These are phyloP conservation scores for Pestalotiopsis sp. DNA, from an alignment of 2,329 filamentous ascomycete species.

Conservation along the genomic window DNA sequence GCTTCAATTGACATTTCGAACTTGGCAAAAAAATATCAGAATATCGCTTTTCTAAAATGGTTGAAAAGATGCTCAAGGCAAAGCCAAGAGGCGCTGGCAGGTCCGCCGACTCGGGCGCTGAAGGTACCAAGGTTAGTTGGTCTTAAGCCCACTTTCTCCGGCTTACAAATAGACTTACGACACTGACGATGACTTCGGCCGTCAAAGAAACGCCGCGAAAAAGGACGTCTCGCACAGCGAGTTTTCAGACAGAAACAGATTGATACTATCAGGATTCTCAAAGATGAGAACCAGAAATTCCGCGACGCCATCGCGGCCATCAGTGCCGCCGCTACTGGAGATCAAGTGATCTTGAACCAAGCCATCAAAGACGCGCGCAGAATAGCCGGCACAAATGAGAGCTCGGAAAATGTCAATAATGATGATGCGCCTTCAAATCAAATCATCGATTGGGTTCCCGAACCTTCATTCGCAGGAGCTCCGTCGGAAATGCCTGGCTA, in stretches of 20 bases:
- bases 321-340: not conserved
- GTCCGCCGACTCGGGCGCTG: not conserved
- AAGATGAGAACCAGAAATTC: slow-evolving; percentile 5
- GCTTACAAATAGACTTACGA: not conserved
- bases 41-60: not conserved
- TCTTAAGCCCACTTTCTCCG: not conserved
- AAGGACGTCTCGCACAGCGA: slow-evolving; percentile 4
- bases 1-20: not conserved
- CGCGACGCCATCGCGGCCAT: slow-evolving; percentile 6
- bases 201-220: slow-evolving; percentile 7
- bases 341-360: not conserved
- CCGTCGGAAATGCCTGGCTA: not conserved
- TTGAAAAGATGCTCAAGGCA: not conserved
- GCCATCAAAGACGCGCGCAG: not conserved
- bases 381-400: not conserved
- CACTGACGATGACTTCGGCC: not conserved
- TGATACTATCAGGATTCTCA: not conserved
- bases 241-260: slow-evolving; percentile 13
- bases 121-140: not conserved
- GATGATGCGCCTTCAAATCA: no score
- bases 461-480: not conserved
- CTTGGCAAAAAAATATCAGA: not conserved
- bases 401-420: not conserved
- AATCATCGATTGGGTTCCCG: not conserved
- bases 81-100: not conserved